Conservation (phyloP, 176 grass and related monocot genomes). For the Urochloa ruziziensis region DNA sequence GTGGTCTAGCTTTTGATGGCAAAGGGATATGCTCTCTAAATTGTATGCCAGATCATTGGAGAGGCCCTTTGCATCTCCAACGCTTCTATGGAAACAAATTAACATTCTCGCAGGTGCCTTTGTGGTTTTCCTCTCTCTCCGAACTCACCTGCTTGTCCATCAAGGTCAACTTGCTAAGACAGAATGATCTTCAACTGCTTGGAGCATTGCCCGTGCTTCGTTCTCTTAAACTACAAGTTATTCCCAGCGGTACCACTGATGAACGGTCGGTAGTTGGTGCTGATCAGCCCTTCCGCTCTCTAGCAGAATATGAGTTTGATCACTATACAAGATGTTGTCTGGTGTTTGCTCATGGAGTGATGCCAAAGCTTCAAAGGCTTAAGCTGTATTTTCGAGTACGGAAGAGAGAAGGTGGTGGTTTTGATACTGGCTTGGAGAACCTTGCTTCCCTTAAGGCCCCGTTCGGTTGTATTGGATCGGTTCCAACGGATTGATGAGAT, state of each 20-base stretch:
- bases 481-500: too few relatives aligned
- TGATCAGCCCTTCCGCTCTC: neutral
- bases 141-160: neutral
- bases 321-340: too few relatives aligned
- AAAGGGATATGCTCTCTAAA: neutral
- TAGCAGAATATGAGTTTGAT: neutral
- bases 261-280: neutral
- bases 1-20: rapidly evolving
- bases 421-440: neutral
- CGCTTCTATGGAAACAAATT: rapidly evolving
- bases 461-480: too few relatives aligned
- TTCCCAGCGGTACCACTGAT: rapidly evolving
- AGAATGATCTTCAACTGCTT: neutral
- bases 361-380: neutral
- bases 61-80: neutral
- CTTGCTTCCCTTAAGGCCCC: neutral
- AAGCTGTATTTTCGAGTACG: neutral
- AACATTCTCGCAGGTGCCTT: neutral
- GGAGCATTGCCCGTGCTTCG: neutral
- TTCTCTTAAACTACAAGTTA: neutral
- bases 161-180: neutral
- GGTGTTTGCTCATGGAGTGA: neutral
- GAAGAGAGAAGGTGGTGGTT: neutral
- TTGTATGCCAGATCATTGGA: neutral
- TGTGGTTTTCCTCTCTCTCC: neutral